Base-by-base conservation (phyloP, 2,329 filamentous ascomycete species). In the Colletotrichum tofieldiae region DNA sequence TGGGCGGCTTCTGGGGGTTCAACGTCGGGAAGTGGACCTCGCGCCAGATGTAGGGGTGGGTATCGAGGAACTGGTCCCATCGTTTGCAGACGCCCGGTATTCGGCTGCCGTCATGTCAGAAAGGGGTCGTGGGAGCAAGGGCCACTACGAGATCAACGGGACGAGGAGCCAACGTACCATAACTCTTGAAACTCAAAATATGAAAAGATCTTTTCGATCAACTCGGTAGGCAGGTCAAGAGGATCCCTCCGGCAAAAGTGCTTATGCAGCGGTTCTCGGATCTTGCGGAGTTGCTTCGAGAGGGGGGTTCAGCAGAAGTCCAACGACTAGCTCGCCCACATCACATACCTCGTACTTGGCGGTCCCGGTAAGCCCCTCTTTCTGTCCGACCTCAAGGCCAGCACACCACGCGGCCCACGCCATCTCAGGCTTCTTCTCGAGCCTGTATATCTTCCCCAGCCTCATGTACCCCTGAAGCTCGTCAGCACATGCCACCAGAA, bases 391-490 rank as follows among this genome's bases (percentile, higher is more conserved):
- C 45, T 84, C 79, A 58, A 84, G 79, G 4, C 83, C 84, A 14
- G 82, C 79, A 65, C 73, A 82, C 71, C 83, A 84, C 11, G 84
- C 73, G 41, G 80, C 81, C 81, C 83, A 84, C 0, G 84, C 84
- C 60, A 81, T 80, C 32, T 81, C 78, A 47, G 79, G 65, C 11
- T 84, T 80, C 73, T 81, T 82, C 66, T 82, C 79, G 2, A 83
- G 76, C 11, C 81, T 78, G 6, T 81, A 78, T 66, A 84, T 76
- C 73, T 85, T 85, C 1, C 81, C 83, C 5, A 85, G 75, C 3
- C 84, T 81, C 9, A 85, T 78, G 69, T 85, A 85, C 9, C 84
- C 84, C 84, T 85, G 43, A 14, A 2, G 23, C 18, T 8, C 18
- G 61, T 77, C 35, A 76, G 72, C 51, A 26, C 49, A 35, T 6